Conservation (phyloP, 768 basidiomycete genomes). For the Naematelia encephala region DNA sequence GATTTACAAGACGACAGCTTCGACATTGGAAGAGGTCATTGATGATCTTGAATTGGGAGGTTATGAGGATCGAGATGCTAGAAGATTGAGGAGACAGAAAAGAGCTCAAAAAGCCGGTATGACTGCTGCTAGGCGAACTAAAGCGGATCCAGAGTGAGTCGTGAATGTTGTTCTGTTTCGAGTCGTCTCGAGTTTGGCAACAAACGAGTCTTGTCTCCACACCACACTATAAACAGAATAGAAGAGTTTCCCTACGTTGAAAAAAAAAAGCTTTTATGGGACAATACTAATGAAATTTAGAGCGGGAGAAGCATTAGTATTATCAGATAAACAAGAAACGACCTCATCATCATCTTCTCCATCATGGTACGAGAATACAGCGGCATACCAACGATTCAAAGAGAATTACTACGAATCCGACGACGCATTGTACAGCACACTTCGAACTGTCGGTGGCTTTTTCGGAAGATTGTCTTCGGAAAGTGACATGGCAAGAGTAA, state of each 20-base stretch:
- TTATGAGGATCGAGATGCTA: constrained; percentile 89
- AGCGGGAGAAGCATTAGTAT: constrained; percentile 78
- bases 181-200: too few relatives aligned
- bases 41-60: constrained; percentile 95
- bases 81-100: constrained; percentile 71
- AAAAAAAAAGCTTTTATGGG: not conserved
- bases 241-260: not conserved
- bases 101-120: constrained; percentile 79
- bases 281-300: constrained; percentile 56
- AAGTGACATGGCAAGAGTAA: constrained; percentile 96
- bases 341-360: constrained; percentile 33
- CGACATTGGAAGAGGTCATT: constrained; percentile 84
- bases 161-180: not conserved
- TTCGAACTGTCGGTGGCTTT: constrained; percentile 83
- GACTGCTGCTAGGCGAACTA: constrained; percentile 56
- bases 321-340: constrained; percentile 53
- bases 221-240: too few relatives aligned
- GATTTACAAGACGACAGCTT: constrained; percentile 86
- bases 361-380: constrained; percentile 3
- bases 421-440: constrained; percentile 73
- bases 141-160: constrained; percentile 76
- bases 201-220: too few relatives aligned
- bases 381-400: constrained; percentile 33
- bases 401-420: constrained; percentile 86
- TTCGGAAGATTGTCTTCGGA: constrained; percentile 60